Percentiles rank a stretch among this genome's conserved stretches.
Evolutionary conservation across 306 rosid species (phyloP).

Genomic region (Biancaea sappan): DNA sequence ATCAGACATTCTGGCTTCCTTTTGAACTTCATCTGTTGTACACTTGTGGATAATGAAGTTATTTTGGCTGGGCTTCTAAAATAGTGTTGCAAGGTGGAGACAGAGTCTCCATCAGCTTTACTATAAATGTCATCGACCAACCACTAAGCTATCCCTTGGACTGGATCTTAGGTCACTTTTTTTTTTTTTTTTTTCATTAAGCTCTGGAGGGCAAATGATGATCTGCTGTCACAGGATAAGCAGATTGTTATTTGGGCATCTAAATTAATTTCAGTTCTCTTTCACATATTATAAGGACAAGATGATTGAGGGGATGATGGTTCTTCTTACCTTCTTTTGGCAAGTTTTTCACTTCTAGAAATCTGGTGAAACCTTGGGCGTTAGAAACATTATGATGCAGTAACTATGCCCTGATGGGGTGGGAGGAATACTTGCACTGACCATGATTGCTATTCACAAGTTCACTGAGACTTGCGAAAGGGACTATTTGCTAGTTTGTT

Average conservation of each 20-base stretch:
- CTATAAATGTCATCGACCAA: too few species aligned
- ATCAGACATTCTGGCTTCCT: too few species aligned
- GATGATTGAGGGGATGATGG: background rate
- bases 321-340: slow-evolving; percentile 1
- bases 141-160: too few species aligned
- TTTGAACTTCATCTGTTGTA: too few species aligned
- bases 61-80: too few species aligned
- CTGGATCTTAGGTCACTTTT: too few species aligned
- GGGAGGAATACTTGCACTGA: slow-evolving; percentile 7
- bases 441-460: slow-evolving; percentile 8
- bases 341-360: background rate
- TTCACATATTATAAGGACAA: background rate
- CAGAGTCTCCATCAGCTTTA: too few species aligned
- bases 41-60: too few species aligned
- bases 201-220: too few species aligned
- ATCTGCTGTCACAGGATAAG: slow-evolving; percentile 14
- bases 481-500: slow-evolving; percentile 20
- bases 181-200: too few species aligned
- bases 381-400: background rate
- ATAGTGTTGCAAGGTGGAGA: too few species aligned
- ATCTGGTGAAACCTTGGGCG: background rate
- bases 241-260: background rate
- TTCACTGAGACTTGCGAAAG: slow-evolving; percentile 1
- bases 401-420: background rate
- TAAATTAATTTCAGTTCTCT: background rate